Evolutionary conservation across 805 yeast genomes (phyloP), one percentile per base, ranked within the genome.

Genomic region (Lipomyces orientalis): DNA sequence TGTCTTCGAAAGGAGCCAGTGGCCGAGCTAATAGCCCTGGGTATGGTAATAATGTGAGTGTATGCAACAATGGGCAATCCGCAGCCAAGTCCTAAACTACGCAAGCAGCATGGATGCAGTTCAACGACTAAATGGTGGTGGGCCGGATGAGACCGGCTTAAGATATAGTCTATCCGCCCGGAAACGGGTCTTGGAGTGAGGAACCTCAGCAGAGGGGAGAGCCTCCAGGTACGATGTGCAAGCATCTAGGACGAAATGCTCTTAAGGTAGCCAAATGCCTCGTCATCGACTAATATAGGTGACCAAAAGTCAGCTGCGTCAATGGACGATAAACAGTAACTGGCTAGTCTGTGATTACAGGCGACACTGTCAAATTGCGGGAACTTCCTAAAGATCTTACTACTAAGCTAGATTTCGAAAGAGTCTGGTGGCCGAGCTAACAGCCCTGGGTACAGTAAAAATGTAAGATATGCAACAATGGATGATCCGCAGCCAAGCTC

Each of bases 361-460:
- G 63, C 64, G 60, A 61, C 64, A 61, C 34, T 37, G 12, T 61
- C 64, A 61, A 61, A 61, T 61, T 61, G 64, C 64, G 64, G 64
- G 60, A 29, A 61, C 64, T 14, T 31, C 60, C 64, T 61, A 61
- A 56, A 61, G 62, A n/a, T 22, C 33, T 46, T 54, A 25, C 58
- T 25, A 61, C 64, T 61, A 61, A 61, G 64, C 61, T 6, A 7
- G 33, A 19, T n/a, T 60, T 61, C 34, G 64, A 61, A 61, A 61
- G 62, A 25, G n/a, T 4, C 29, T 16, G 1, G 61, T 61, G 64
- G 64, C 64, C 64, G 64, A 61, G 64, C 12, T 35, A 35, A 35
- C 12, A 12, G 12, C 37, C 37, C 37, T 35, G 37, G 37, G 10
- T 35, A 35, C 29, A 31, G 56, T 52, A 52, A 52, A 1, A 52